Base-by-base conservation (phyloP, 2,329 filamentous ascomycete species). In the Ophiosphaerella korrae region DNA sequence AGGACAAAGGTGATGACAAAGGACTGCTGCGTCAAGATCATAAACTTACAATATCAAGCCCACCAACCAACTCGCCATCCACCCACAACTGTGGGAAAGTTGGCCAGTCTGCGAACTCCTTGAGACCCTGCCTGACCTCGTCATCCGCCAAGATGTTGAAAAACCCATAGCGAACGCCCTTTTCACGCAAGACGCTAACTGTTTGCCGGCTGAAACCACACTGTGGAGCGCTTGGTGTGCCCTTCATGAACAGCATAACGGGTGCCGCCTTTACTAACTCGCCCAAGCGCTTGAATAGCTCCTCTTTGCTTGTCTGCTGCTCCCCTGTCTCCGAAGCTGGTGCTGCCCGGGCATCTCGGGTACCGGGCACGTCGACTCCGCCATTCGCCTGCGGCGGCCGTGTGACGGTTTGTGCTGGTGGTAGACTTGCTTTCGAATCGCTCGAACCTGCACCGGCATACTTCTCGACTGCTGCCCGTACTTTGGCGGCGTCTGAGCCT, bases 181-280 rank as follows among this genome's bases (percentile, higher is more conserved):
- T 88, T 77, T 97, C 93, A 45, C 94, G 84, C 65, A 99, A 77
- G 40, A 99, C 84, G 23, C 80, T 86, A 37, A 99, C 94, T 38
- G 96, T 79, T 77, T 97, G 92, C 62, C 93, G 82, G 61, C 90
- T 96, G 77, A 99, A 99, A 2, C 94, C 92, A 68, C 92, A 96
- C 75, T 96, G 89, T 1, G 92, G 92, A 29, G 85, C 83, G 59
- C 87, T 90, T 0, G 92, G 92, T 2, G 90, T 95, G n/a, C 92
- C 92, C 79, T 96, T 96, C 91, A 96, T 96, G 76, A 99, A 99
- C 24, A 99, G 81, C 94, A 99, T 99, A 29, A 99, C 92, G 0
- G 92, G 91, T 29, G 94, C 93, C 5, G 94, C 94, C 78, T 93
- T 96, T 61, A 97, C 93, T 32, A 99, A 82, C 63, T 95, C 89